Evolutionary conservation across 805 yeast species (phyloP).

Genomic region (Brettanomyces anomalus): DNA sequence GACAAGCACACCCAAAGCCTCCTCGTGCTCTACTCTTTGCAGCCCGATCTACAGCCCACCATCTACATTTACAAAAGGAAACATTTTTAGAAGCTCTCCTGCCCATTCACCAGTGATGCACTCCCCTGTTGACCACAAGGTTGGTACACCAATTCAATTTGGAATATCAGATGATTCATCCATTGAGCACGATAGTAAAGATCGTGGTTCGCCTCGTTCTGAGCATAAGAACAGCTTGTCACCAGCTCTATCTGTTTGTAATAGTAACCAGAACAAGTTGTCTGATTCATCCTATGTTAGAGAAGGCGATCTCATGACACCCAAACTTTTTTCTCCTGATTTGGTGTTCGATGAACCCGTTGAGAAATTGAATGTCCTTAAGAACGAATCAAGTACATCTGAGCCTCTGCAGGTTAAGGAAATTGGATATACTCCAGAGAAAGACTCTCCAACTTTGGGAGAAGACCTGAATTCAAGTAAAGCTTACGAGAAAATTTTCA

Average conservation of each 20-base stretch:
- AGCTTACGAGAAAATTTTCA: slow-evolving; percentile 1
- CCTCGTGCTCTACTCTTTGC: neutral
- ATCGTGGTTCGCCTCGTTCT: no score
- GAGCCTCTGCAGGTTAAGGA: slow-evolving; percentile 12
- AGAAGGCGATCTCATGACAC: slow-evolving; percentile 17
- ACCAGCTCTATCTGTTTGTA: no score
- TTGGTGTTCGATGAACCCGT: slow-evolving; percentile 21
- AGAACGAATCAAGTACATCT: slow-evolving; percentile 4
- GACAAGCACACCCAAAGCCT: slow-evolving; percentile 15
- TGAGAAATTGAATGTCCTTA: slow-evolving; percentile 14
- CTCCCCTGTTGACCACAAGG: no score
- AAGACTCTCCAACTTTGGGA: neutral
- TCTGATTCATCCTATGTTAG: neutral
- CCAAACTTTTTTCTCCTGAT: slow-evolving; percentile 22
- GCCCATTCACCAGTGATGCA: no score
- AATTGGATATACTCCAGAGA: slow-evolving; percentile 15
- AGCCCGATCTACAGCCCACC: no score
- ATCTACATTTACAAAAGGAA: no score
- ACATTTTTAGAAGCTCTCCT: no score
- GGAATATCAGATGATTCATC: neutral
- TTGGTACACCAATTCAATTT: no score
- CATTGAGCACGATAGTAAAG: neutral
- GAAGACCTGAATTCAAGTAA: neutral
- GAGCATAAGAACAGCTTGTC: no score
- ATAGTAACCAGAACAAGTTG: slow-evolving; percentile 3